These are phyloP conservation scores for Penicillium lagena DNA, from an alignment of 495 filamentous ascomycete genomes.

Conservation along the genomic window DNA sequence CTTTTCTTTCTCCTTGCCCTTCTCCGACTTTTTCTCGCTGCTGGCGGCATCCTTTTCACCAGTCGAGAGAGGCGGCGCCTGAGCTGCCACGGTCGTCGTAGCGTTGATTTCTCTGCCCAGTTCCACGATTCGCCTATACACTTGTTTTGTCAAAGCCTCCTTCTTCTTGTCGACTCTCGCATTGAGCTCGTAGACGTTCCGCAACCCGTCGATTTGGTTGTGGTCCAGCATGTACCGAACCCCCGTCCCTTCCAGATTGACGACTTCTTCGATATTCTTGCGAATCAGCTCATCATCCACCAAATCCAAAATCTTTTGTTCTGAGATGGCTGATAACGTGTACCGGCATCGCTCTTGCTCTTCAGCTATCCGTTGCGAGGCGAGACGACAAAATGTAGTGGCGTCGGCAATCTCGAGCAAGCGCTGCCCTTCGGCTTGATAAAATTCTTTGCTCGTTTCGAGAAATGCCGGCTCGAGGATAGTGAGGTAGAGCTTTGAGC, in stretches of 20 bases:
- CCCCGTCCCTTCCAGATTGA: constrained; percentile 77
- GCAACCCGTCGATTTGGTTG: constrained; percentile 68
- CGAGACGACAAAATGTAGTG: constrained; percentile 74
- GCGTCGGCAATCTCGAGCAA: constrained; percentile 75
- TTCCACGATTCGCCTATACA: constrained; percentile 70
- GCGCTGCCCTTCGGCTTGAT: constrained; percentile 62
- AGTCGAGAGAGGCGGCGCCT: constrained; percentile 3
- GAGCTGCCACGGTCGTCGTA: constrained; percentile 34
- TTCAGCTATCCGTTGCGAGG: constrained; percentile 65
- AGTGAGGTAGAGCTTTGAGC: constrained; percentile 73
- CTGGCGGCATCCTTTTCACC: constrained; percentile 24
- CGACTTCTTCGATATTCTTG: constrained; percentile 70
- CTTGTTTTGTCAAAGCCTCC: constrained; percentile 55
- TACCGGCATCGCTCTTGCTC: constrained; percentile 76
- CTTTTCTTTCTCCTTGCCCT: constrained; percentile 42
- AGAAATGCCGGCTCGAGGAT: constrained; percentile 79
- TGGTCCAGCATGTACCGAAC: constrained; percentile 89
- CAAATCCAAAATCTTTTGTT: constrained; percentile 66
- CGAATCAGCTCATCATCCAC: constrained; percentile 76
- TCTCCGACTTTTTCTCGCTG: constrained; percentile 33
- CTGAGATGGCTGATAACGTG: constrained; percentile 64
- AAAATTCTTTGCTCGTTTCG: constrained; percentile 63
- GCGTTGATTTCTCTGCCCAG: constrained; percentile 78
- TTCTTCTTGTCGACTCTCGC: constrained; percentile 74
- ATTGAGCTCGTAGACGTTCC: constrained; percentile 71